Evolutionary conservation across 139 green algal species (phyloP).

Genomic region (Chlamydomonas applanata): DNA sequence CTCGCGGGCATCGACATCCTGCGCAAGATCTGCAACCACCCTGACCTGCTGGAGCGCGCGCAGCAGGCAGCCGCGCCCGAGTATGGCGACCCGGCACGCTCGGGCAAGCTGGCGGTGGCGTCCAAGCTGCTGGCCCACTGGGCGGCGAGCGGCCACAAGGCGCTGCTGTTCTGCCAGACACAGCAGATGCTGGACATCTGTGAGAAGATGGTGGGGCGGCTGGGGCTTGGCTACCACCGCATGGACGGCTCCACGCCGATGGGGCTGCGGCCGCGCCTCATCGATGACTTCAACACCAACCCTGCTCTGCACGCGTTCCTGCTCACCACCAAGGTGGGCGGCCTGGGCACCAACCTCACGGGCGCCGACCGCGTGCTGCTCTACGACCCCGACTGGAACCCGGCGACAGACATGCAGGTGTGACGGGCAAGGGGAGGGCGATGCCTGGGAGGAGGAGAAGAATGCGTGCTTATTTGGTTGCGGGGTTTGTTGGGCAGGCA

Average conservation of each 20-base stretch:
- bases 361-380: slow-evolving; percentile 93
- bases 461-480: no score
- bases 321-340: slow-evolving; percentile 95
- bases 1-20: slow-evolving; percentile 94
- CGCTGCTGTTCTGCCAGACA: slow-evolving; percentile 88
- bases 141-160: slow-evolving; percentile 76
- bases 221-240: slow-evolving; percentile 28
- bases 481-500: no score
- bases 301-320: slow-evolving; percentile 85
- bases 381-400: slow-evolving; percentile 99
- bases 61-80: slow-evolving; percentile 47
- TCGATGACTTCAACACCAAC: slow-evolving; percentile 88
- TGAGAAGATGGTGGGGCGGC: slow-evolving; percentile 61
- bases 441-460: no score
- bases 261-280: slow-evolving; percentile 63
- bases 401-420: slow-evolving; percentile 80
- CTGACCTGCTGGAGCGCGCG: slow-evolving; percentile 88
- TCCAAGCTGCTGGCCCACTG: slow-evolving; percentile 77
- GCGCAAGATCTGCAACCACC: slow-evolving; percentile 99
- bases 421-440: no score
- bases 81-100: slow-evolving; percentile 60
- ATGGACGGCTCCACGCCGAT: slow-evolving; percentile 94
- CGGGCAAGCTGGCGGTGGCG: slow-evolving; percentile 85
- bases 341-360: slow-evolving; percentile 95
- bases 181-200: slow-evolving; percentile 99